Percentiles rank a stretch among this genome's conserved stretches.
Conservation (phyloP, 108 stramenopile species). For the Chaetoceros muelleri region DNA sequence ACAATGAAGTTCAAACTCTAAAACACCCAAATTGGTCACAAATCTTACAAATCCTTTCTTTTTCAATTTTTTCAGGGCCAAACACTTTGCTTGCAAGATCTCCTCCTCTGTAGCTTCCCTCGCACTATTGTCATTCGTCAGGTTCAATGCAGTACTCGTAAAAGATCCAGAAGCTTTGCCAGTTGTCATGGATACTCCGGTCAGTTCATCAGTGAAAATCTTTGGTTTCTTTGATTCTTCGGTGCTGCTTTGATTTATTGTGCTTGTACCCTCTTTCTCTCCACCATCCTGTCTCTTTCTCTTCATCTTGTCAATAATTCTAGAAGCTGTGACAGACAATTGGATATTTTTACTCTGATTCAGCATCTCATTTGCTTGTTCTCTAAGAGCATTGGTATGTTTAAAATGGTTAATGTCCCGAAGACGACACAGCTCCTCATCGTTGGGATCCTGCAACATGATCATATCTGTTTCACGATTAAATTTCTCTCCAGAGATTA, state of each 20-base stretch:
- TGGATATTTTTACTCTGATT: slow-evolving; percentile 26
- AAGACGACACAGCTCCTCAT: slow-evolving; percentile 28
- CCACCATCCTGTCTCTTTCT: slow-evolving; percentile 19
- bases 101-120: slow-evolving; percentile 84
- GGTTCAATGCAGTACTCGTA: slow-evolving; percentile 51
- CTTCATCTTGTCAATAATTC: slow-evolving; percentile 72
- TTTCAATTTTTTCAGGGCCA: slow-evolving; percentile 43
- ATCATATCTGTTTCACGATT: slow-evolving; percentile 58
- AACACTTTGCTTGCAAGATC: slow-evolving; percentile 67
- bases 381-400: slow-evolving; percentile 44
- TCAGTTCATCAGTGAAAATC: slow-evolving; percentile 54
- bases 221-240: slow-evolving; percentile 23
- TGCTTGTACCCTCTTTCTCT: not conserved
- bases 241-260: too few species aligned
- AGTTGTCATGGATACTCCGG: slow-evolving; percentile 50
- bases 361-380: not conserved
- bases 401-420: slow-evolving; percentile 68
- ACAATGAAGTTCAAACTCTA: slow-evolving; percentile 88
- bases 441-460: slow-evolving; percentile 62
- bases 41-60: slow-evolving; percentile 89
- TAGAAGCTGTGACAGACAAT: slow-evolving; percentile 60
- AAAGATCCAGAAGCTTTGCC: slow-evolving; percentile 62
- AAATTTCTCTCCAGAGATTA: slow-evolving; percentile 63
- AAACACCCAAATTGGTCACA: slow-evolving; percentile 68
- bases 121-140: slow-evolving; percentile 33